Evolutionary conservation across 192 early-diverging fungal genomes (phyloP), one percentile per base, ranked within the genome.

Genomic region (Lunasporangiospora selenospora): DNA sequence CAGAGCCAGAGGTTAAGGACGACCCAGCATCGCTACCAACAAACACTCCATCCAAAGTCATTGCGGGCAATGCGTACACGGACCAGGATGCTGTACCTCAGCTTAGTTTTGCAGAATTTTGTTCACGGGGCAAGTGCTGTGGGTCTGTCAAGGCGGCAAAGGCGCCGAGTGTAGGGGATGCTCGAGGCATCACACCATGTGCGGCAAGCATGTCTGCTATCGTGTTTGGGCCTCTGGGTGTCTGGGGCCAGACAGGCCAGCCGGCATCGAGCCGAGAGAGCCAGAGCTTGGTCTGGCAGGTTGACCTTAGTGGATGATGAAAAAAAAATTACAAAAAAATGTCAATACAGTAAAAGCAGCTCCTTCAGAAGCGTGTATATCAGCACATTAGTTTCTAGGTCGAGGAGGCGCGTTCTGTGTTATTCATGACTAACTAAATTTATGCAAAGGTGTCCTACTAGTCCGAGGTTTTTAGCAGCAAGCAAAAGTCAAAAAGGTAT

Each of bases 211-310:
- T 73, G 69, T 52, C 69, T 2, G 36, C 29, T 16, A 31, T 63
- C 16, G 69, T 73, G 1, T 62, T 73, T 53, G 60, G 69, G 3
- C 23, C 41, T 15, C 58, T 52, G 36, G 61, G 49, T 19, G 60
- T 63, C 19, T 73, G 69, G 69, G 55, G 60, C 13, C 58, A 58
- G 34, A 39, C 12, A 23, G 55, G 58, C 4, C 42, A 52, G 4
- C 11, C 19, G 8, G 21, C 29, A 2, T 34, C 58, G 3, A 31
- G 24, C 2, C 26, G 40, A 16, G 69, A 73, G 29, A 46, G 23
- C 12, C 69, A 53, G 30, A 52, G 19, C 15, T 48, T 73, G 6
- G 61, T 73, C 29, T 73, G 69, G 69, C 54, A 73, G n/a, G 58
- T 73, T 6, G 69, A 73, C 30, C 54, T 73, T 27, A 61, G 54